Evolutionary conservation across 176 grass and related monocot genomes (phyloP).

Genomic region (Eleusine indica): DNA sequence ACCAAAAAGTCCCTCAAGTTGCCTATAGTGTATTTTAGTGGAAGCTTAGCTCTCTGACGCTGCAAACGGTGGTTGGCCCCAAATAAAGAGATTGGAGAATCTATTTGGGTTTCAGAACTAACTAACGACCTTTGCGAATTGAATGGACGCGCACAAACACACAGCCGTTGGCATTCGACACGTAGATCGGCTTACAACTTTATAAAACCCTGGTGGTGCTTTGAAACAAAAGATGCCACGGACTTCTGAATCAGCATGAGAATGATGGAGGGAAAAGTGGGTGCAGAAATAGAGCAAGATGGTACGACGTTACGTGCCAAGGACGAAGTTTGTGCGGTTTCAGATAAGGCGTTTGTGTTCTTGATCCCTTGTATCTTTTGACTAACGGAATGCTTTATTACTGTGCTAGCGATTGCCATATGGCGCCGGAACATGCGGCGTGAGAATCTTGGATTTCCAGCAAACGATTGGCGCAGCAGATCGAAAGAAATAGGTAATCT

Average conservation of each 20-base stretch:
- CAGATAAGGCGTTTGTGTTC: background rate
- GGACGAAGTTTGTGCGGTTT: background rate
- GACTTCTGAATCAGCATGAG: constrained; percentile 37
- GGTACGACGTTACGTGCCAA: background rate
- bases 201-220: constrained; percentile 25
- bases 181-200: constrained; percentile 19
- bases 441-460: background rate
- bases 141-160: background rate
- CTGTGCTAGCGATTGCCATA: background rate
- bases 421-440: background rate
- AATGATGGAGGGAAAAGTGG: background rate
- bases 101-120: constrained; percentile 24
- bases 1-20: no score
- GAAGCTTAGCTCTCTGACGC: background rate
- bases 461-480: background rate
- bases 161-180: background rate
- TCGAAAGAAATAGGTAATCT: background rate
- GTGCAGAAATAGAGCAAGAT: background rate
- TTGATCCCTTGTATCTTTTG: background rate
- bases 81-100: constrained; percentile 15
- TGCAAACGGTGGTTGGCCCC: constrained; percentile 8
- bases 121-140: constrained; percentile 25
- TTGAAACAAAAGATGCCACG: constrained; percentile 36
- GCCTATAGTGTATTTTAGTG: background rate
- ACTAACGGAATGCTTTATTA: background rate